phyloP scores from a whole-genome alignment of 2,329 filamentous ascomycete species.

The Berkeleyomyces rouxiae region DNA sequence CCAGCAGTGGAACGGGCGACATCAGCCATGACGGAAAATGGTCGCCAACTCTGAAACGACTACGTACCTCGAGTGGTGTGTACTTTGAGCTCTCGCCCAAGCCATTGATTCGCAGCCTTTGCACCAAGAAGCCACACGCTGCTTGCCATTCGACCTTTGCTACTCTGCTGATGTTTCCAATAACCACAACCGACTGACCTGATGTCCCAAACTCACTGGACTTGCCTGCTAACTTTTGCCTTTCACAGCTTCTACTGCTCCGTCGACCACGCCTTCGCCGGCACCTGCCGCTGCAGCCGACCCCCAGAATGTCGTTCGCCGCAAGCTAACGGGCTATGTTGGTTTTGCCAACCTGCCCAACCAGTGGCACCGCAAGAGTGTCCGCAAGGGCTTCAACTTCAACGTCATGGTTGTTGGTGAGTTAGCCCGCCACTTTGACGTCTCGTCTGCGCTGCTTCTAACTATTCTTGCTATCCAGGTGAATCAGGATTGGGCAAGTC shows the following conservation, averaged over 20 bases:
- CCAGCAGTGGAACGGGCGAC: background rate
- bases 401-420: constrained; percentile 99
- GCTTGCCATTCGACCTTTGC: background rate
- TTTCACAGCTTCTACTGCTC: background rate
- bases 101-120: background rate
- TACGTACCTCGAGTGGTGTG: constrained; percentile 1
- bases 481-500: constrained; percentile 99
- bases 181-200: background rate
- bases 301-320: constrained; percentile 88
- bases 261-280: constrained; percentile 14
- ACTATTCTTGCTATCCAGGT: constrained; percentile 37
- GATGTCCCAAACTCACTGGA: too few species aligned
- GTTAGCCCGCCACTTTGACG: constrained; percentile 24
- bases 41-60: constrained; percentile 2
- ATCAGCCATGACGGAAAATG: background rate
- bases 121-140: constrained; percentile 2
- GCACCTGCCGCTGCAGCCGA: constrained; percentile 34
- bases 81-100: background rate
- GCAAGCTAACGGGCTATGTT: constrained; percentile 96
- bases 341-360: constrained; percentile 98
- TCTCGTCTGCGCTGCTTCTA: background rate
- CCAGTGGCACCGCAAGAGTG: constrained; percentile 99
- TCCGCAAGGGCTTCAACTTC: constrained; percentile 99
- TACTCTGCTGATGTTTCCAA: background rate
- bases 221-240: constrained; percentile 5